Conservation (phyloP, 257 asterid genomes). For the Salvia splendens region DNA sequence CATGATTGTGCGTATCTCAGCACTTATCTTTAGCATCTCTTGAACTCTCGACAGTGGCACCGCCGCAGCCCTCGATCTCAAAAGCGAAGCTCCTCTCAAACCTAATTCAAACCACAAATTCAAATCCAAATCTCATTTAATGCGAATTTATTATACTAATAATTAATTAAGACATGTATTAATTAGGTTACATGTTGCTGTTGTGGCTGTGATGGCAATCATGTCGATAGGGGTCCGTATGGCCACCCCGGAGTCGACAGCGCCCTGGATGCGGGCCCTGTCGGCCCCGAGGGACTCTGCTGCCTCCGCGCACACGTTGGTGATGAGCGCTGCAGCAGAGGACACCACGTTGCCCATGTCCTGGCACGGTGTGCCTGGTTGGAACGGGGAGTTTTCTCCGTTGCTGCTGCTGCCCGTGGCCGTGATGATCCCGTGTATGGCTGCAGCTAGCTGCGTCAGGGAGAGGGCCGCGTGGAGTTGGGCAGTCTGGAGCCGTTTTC, state of each 20-base stretch:
- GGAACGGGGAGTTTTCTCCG: conserved; percentile 30
- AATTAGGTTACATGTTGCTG: conserved; percentile 55
- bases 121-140: not conserved
- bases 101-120: conserved; percentile 38
- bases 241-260: conserved; percentile 64
- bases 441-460: conserved; percentile 72
- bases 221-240: conserved; percentile 59
- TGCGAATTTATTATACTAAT: not conserved
- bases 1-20: conserved; percentile 53
- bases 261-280: conserved; percentile 52
- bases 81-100: conserved; percentile 59
- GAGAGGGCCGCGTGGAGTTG: conserved; percentile 65
- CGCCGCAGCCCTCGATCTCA: conserved; percentile 52
- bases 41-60: conserved; percentile 43
- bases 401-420: conserved; percentile 27
- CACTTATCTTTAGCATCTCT: conserved; percentile 44
- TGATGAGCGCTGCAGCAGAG: conserved; percentile 63
- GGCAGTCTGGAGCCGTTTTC: conserved; percentile 54
- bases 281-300: conserved; percentile 66
- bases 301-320: conserved; percentile 66
- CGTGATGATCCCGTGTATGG: conserved; percentile 51
- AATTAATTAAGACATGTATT: not conserved
- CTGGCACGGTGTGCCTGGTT: conserved; percentile 30
- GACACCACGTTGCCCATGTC: conserved; percentile 47
- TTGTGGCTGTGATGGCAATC: conserved; percentile 63